Conservation (phyloP, 345 rosid genomes). For the Eucalyptus tenuipes region DNA sequence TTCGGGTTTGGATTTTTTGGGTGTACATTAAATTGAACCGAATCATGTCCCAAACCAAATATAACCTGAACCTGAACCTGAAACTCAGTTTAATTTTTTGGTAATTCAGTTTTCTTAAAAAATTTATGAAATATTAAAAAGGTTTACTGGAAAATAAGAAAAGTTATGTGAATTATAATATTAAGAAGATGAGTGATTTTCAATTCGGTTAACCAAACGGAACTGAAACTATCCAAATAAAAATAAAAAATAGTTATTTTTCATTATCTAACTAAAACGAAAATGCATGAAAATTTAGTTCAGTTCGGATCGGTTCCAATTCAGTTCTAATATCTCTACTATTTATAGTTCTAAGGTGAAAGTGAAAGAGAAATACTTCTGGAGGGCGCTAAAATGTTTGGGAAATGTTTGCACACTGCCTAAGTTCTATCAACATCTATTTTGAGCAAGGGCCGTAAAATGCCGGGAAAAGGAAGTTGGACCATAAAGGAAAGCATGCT, state of each 20-base stretch:
- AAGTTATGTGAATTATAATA: no score
- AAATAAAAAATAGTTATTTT: no score
- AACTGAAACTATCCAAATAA: no score
- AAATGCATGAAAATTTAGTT: no score
- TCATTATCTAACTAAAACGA: fast-evolving
- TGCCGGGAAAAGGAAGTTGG: background rate
- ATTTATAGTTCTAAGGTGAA: background rate
- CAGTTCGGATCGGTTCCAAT: fast-evolving
- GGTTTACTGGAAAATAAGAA: no score
- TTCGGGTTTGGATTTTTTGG: no score
- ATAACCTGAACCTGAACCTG: no score
- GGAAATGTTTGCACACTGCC: background rate
- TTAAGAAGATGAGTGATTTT: fast-evolving
- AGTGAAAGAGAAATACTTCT: background rate
- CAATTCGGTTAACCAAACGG: fast-evolving
- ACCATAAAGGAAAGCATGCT: background rate
- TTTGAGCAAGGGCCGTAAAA: background rate
- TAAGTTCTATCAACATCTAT: background rate
- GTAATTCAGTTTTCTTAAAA: fast-evolving
- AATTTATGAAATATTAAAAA: no score
- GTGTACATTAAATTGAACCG: no score
- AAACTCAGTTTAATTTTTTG: no score
- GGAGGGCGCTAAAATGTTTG: background rate
- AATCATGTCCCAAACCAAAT: fast-evolving
- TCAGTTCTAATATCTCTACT: no score